These are phyloP conservation scores for Trichoderma citrinoviride DNA, from an alignment of 2,329 filamentous ascomycete genomes.

Conservation along the genomic window DNA sequence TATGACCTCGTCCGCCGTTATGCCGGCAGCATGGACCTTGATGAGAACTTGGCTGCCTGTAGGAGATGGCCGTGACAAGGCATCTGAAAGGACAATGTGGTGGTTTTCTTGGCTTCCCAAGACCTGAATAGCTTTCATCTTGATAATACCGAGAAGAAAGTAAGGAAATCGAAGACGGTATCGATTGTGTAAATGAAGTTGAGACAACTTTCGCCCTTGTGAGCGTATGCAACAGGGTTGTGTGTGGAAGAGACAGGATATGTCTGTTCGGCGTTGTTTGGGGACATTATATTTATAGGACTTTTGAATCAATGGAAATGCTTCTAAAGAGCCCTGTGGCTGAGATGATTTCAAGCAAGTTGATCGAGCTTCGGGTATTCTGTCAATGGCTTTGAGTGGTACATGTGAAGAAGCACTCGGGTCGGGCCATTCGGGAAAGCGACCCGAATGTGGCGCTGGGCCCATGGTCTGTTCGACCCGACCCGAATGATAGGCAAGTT, in stretches of 20 bases:
- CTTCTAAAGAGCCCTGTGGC: too few relatives aligned
- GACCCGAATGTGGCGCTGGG: neutral
- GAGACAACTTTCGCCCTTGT: neutral
- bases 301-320: too few relatives aligned
- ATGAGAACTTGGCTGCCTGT: conserved; percentile 29
- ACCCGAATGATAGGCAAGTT: neutral
- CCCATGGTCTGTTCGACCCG: neutral
- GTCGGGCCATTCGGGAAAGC: neutral
- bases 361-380: neutral
- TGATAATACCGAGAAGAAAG: neutral
- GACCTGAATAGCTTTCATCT: neutral
- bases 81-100: neutral
- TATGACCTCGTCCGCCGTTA: conserved; percentile 36
- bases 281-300: too few relatives aligned
- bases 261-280: too few relatives aligned
- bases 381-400: neutral
- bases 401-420: neutral
- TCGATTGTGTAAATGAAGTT: too few relatives aligned
- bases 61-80: conserved; percentile 33
- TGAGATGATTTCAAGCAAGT: too few relatives aligned
- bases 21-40: conserved; percentile 32
- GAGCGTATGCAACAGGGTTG: rapidly evolving
- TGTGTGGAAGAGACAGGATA: neutral
- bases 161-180: neutral
- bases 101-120: neutral